These are phyloP conservation scores for Naganishia liquefaciens DNA, from an alignment of 1,284 basidiomycete species.

Conservation along the genomic window DNA sequence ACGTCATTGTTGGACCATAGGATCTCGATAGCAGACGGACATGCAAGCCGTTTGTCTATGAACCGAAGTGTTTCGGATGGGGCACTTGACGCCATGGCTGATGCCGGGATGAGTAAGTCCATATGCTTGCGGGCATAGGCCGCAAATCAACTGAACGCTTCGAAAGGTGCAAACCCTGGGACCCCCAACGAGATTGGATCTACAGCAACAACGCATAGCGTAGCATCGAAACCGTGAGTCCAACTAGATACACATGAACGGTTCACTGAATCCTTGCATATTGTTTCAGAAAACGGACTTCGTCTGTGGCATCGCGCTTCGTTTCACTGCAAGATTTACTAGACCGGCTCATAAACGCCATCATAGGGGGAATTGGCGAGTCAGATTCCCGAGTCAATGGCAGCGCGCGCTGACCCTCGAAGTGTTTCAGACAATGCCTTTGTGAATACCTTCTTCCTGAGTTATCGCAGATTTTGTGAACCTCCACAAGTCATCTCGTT, in stretches of 20 bases:
- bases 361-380: conserved; percentile 48
- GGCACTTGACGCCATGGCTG: neutral
- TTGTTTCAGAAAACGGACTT: neutral
- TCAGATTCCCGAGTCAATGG: neutral
- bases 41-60: neutral
- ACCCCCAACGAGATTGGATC: neutral
- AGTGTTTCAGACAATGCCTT: conserved; percentile 43
- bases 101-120: no score
- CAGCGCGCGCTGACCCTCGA: neutral
- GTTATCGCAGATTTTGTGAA: conserved; percentile 49
- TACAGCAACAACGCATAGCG: no score
- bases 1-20: neutral
- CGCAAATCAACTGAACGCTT: neutral
- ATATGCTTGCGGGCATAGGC: no score
- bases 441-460: conserved; percentile 48
- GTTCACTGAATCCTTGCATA: neutral
- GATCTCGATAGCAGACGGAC: neutral
- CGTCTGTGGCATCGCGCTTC: conserved; percentile 16
- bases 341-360: conserved; percentile 41
- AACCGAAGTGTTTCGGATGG: neutral
- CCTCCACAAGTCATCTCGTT: conserved; percentile 47
- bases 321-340: conserved; percentile 22
- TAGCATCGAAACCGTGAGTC: conserved; percentile 2
- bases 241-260: neutral
- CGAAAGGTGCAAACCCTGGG: neutral